Base-by-base conservation (phyloP, 768 basidiomycete species). In the Chalciporus pseudorubinellus region DNA sequence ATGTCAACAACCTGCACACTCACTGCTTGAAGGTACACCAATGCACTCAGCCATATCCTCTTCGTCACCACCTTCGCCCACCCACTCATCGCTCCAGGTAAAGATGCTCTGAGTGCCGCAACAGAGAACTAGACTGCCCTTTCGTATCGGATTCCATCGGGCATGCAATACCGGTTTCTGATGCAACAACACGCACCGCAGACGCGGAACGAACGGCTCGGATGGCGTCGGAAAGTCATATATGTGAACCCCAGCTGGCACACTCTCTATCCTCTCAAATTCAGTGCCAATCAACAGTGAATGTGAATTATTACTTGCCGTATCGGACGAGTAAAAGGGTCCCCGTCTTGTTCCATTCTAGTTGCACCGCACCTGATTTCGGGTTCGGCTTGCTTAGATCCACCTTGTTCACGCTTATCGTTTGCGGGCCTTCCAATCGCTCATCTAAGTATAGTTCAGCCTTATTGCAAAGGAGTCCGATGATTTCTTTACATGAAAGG, bases 21-120 rank as follows among this genome's bases (percentile, higher is more conserved):
- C 24, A 80, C 90, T 71, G 89, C 89, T 82, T n/a, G 87, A 80
- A 29, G 94, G 94, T 4, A 97, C 82, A 7, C 90, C 90, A 29
- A 95, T 81, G 59, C 92, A 95, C 67, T 95, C 94, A 3, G 92
- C 91, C 70, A 92, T 86, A 61, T 92, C 92, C 55, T 73, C 70
- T 61, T 82, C 84, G 39, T 79, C 78, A 4, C 76, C 79, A 6
- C 68, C 74, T 40, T 82, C 82, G 24, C 75, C 77, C 14, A 82
- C 69, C 87, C 87, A 90, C 60, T 92, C 89, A 55, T 90, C 88
- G 56, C 85, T 89, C 90, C 90, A 93, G 8, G 77, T 81, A 66
- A 87, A 89, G 20, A 90, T 64, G 48, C 85, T 82, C 49, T 79
- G 78, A 44, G 69, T 77, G 11, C 84, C 85, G 58, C 84, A 88